Percentiles rank a stretch among this genome's conserved stretches.
phyloP scores from a whole-genome alignment of 768 basidiomycete species.

The Tulasnella sp. region DNA sequence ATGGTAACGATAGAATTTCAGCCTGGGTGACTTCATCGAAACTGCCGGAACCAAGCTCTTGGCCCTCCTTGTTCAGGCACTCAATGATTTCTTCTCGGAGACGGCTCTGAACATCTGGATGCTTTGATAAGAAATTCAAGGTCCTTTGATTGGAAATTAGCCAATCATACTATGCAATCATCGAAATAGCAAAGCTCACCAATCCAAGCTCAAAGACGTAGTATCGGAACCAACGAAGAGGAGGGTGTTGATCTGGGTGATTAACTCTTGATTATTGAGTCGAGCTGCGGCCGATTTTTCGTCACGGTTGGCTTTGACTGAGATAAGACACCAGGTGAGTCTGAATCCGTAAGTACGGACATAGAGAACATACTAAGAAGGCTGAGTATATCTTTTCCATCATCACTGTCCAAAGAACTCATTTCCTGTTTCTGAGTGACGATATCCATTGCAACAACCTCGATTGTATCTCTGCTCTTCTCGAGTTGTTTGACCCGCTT shows the following conservation, averaged over 20 bases:
- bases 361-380: constrained; percentile 37
- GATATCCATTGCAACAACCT: constrained; percentile 56
- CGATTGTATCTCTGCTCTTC: constrained; percentile 34
- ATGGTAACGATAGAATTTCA: constrained; percentile 34
- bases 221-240: constrained; percentile 89
- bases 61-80: constrained; percentile 11
- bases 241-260: constrained; percentile 78
- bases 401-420: constrained; percentile 30
- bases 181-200: constrained; percentile 28
- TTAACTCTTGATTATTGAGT: constrained; percentile 77
- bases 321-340: not conserved
- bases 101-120: constrained; percentile 52
- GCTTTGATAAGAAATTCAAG: constrained; percentile 52
- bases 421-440: constrained; percentile 72
- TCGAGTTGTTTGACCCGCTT: not conserved
- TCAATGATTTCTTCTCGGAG: constrained; percentile 56
- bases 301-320: constrained; percentile 76
- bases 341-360: not conserved
- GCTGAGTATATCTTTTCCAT: constrained; percentile 30
- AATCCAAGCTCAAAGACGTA: constrained; percentile 67
- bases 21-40: not conserved
- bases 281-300: constrained; percentile 30
- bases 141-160: constrained; percentile 24
- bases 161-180: not conserved
- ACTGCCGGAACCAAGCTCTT: not conserved